Percentiles rank a stretch among this genome's conserved stretches.
phyloP scores from a whole-genome alignment of 2,329 filamentous ascomycete genomes.

The Fusarium continuum region DNA sequence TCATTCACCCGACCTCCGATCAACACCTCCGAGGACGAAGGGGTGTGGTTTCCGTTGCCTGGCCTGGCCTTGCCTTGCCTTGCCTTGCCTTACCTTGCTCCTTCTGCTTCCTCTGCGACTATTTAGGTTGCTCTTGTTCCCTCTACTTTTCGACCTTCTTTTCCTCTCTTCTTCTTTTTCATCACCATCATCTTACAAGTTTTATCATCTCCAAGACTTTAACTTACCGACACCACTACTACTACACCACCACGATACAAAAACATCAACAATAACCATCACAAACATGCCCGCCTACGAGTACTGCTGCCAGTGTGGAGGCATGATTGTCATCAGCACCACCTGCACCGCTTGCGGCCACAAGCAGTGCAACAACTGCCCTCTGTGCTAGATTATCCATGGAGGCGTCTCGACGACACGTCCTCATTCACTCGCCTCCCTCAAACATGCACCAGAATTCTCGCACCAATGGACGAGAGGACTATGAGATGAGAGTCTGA shows the following conservation, averaged over 20 bases:
- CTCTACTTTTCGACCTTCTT: neutral
- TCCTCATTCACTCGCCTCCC: neutral
- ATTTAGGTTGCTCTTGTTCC: slow-evolving; percentile 35
- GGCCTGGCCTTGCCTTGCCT: neutral
- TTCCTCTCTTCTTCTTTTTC: neutral
- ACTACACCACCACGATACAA: slow-evolving; percentile 7
- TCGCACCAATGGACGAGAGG: neutral
- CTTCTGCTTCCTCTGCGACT: slow-evolving; percentile 19
- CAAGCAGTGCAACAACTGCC: slow-evolving; percentile 59
- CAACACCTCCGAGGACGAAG: slow-evolving; percentile 19
- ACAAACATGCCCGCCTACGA: slow-evolving; percentile 56
- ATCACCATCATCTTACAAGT: neutral
- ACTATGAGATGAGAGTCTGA: slow-evolving; percentile 7
- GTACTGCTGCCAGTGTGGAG: slow-evolving; percentile 65
- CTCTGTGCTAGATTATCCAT: slow-evolving; percentile 45
- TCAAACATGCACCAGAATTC: neutral
- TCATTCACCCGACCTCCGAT: slow-evolving; percentile 14
- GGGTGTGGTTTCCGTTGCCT: slow-evolving; percentile 8
- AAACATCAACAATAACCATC: slow-evolving; percentile 10
- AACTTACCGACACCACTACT: neutral
- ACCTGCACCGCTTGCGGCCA: slow-evolving; percentile 61
- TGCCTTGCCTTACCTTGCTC: neutral
- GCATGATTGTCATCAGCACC: slow-evolving; percentile 66
- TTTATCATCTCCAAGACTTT: neutral
- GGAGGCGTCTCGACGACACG: slow-evolving; percentile 10